phyloP scores from a whole-genome alignment of 106 monocot genomes.

The Dendrobium officinale region DNA sequence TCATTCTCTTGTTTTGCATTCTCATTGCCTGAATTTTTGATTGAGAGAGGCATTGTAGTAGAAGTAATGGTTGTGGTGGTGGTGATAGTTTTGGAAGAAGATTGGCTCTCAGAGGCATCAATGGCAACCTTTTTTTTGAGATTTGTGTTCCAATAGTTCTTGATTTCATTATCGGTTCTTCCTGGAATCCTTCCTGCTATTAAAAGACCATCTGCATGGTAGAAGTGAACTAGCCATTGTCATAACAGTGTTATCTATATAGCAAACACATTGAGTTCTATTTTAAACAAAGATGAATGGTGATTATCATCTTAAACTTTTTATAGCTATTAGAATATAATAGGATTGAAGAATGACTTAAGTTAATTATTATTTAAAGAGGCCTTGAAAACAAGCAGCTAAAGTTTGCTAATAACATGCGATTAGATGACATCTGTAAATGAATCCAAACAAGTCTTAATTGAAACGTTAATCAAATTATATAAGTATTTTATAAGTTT shows the following conservation, averaged over 20 bases:
- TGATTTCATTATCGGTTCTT: constrained; percentile 2
- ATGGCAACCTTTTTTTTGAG: not conserved
- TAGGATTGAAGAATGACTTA: too few species aligned
- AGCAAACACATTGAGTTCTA: too few species aligned
- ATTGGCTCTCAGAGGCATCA: not conserved
- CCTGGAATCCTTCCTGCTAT: constrained; percentile 36
- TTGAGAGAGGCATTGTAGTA: not conserved
- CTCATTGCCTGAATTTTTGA: not conserved
- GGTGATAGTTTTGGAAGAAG: not conserved
- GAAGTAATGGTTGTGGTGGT: not conserved
- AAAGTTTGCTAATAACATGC: too few species aligned
- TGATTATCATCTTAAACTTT: too few species aligned
- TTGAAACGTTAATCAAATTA: too few species aligned
- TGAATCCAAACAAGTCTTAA: too few species aligned
- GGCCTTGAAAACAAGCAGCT: too few species aligned
- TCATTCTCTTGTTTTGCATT: not conserved
- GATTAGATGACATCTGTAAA: too few species aligned
- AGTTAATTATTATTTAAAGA: too few species aligned
- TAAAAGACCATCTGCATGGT: constrained; percentile 51
- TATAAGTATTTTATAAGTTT: too few species aligned
- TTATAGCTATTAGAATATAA: too few species aligned
- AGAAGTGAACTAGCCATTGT: not conserved
- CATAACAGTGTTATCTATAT: not conserved
- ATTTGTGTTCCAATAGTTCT: not conserved
- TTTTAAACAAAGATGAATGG: too few species aligned